Percentiles rank a stretch among this genome's conserved stretches.
Conservation (phyloP, 2,329 filamentous ascomycete species). For the Samsoniella hepiali region DNA sequence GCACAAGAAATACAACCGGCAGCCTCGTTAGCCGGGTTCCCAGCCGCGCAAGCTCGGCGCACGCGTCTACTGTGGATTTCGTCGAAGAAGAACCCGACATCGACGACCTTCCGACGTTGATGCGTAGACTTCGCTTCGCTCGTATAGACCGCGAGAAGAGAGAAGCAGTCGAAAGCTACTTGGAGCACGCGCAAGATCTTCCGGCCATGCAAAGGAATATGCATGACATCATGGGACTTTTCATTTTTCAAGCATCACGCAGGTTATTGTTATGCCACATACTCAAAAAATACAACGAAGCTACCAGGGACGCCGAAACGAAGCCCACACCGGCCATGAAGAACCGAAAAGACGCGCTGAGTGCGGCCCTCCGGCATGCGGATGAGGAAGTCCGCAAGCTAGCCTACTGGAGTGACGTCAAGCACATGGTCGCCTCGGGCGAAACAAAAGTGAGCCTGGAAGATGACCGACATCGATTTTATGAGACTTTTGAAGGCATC, state of each 20-base stretch:
- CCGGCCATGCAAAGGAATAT: conserved; percentile 72
- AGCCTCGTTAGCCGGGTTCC: conserved; percentile 33
- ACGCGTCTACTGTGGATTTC: conserved; percentile 39
- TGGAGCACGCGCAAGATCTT: conserved; percentile 75
- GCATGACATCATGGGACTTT: conserved; percentile 78
- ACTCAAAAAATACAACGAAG: conserved; percentile 17
- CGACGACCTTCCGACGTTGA: conserved; percentile 63
- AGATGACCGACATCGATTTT: conserved; percentile 30
- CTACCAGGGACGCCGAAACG: background rate
- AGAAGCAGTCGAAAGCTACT: conserved; percentile 75
- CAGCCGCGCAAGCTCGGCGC: conserved; percentile 38
- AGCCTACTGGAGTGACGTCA: conserved; percentile 86
- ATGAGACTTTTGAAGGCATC: conserved; percentile 47
- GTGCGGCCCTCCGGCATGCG: conserved; percentile 69
- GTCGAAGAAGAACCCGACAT: conserved; percentile 58
- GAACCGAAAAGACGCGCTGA: conserved; percentile 62
- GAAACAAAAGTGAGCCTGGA: conserved; percentile 45
- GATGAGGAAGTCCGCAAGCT: conserved; percentile 76
- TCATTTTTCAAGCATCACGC: conserved; percentile 87
- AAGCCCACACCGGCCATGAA: background rate
- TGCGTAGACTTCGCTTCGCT: conserved; percentile 63
- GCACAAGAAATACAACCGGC: conserved; percentile 29
- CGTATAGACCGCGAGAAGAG: conserved; percentile 90
- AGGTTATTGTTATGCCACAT: conserved; percentile 46
- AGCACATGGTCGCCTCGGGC: conserved; percentile 59